A percentile compares a stretch with the other conserved stretches of the same genome.
Evolutionary conservation across 2,329 filamentous ascomycete genomes (phyloP).

Genomic region (Xylaria hypoxylon): DNA sequence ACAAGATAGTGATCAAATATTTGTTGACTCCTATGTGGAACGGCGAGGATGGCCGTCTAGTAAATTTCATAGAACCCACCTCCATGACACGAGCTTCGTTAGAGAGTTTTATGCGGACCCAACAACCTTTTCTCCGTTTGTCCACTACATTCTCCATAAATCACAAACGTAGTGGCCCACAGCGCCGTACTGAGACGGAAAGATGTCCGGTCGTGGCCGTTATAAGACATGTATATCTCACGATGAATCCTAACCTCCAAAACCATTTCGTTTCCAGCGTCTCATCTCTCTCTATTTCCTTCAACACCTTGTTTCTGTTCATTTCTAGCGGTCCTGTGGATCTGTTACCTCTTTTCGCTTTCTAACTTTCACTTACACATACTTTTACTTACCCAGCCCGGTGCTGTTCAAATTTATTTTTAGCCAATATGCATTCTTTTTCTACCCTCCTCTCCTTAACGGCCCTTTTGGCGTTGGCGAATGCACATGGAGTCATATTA

Average conservation of each 20-base stretch:
- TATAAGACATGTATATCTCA: slow-evolving; percentile 42
- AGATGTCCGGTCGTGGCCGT: slow-evolving; percentile 32
- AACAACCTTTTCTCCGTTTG: slow-evolving; percentile 15
- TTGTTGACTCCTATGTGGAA: background rate
- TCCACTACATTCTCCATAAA: slow-evolving; percentile 21
- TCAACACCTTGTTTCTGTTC: slow-evolving; percentile 42
- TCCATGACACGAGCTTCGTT: slow-evolving; percentile 32
- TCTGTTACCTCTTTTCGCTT: slow-evolving; percentile 43
- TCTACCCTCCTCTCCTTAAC: slow-evolving; percentile 51
- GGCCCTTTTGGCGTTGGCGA: slow-evolving; percentile 53
- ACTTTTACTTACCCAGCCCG: slow-evolving; percentile 47
- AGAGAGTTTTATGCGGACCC: slow-evolving; percentile 24
- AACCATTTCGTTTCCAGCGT: slow-evolving; percentile 42
- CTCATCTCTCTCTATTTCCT: slow-evolving; percentile 11
- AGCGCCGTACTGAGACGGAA: slow-evolving; percentile 20
- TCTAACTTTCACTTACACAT: slow-evolving; percentile 40
- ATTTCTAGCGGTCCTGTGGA: slow-evolving; percentile 47
- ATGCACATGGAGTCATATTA: slow-evolving; percentile 61
- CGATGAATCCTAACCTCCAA: slow-evolving; percentile 38
- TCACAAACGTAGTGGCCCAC: slow-evolving; percentile 25
- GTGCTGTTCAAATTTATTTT: slow-evolving; percentile 50
- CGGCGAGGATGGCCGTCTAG: background rate
- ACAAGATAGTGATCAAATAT: slow-evolving; percentile 3
- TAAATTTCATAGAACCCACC: slow-evolving; percentile 27
- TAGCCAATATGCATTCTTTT: slow-evolving; percentile 54